These are phyloP conservation scores for Alternaria atra DNA, from an alignment of 2,329 filamentous ascomycete genomes.

Conservation along the genomic window DNA sequence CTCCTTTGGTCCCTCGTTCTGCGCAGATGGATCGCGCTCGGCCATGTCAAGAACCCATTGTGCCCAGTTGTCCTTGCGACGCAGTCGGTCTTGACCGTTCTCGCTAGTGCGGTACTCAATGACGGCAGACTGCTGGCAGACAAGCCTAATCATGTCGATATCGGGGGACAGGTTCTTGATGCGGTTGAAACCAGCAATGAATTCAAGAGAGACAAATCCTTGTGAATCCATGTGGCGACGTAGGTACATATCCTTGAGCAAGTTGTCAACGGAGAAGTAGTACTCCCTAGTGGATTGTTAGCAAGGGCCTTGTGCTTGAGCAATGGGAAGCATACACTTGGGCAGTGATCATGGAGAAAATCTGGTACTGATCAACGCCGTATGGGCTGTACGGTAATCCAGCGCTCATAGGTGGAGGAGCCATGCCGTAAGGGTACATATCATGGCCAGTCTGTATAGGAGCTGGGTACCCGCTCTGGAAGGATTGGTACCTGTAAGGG, in stretches of 20 bases:
- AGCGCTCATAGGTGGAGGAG: slow-evolving; percentile 64
- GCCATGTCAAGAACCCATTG: slow-evolving; percentile 78
- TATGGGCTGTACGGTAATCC: slow-evolving; percentile 67
- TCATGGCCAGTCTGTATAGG: slow-evolving; percentile 59
- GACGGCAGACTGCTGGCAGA: slow-evolving; percentile 74
- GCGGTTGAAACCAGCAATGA: slow-evolving; percentile 88
- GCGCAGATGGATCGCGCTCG: slow-evolving; percentile 76
- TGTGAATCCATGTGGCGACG: slow-evolving; percentile 94
- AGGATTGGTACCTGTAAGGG: slow-evolving; percentile 56
- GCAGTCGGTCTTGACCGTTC: slow-evolving; percentile 80
- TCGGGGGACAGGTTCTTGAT: slow-evolving; percentile 78
- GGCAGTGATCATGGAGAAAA: slow-evolving; percentile 67
- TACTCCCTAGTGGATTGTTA: slow-evolving; percentile 73
- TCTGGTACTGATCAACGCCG: slow-evolving; percentile 63
- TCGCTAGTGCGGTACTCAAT: slow-evolving; percentile 79
- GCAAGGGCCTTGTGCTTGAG: slow-evolving; percentile 9
- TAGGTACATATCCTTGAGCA: slow-evolving; percentile 91
- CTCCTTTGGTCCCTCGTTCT: slow-evolving; percentile 72
- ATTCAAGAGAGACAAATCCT: slow-evolving; percentile 82
- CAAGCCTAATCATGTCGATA: slow-evolving; percentile 75
- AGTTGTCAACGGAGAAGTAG: slow-evolving; percentile 96
- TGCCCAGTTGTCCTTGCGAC: slow-evolving; percentile 78
- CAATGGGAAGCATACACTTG: slow-evolving; percentile 60
- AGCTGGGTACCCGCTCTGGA: slow-evolving; percentile 48
- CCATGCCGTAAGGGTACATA: slow-evolving; percentile 66